These are phyloP conservation scores for Pugionium cornutum DNA, from an alignment of 345 rosid species.

Conservation along the genomic window DNA sequence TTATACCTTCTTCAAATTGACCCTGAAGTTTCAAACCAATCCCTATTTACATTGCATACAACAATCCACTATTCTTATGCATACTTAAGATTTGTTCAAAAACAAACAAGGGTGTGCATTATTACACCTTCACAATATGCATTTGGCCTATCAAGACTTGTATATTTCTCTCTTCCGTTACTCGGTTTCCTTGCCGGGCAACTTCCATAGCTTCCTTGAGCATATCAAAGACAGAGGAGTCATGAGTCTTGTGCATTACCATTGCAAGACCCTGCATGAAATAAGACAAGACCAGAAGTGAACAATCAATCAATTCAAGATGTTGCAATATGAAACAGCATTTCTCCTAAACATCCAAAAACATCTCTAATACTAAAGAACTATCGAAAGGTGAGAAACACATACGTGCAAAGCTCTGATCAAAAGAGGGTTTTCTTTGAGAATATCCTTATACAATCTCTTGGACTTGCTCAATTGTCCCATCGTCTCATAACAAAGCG, in stretches of 20 bases:
- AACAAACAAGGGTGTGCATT: no score
- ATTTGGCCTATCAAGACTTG: conserved; percentile 81
- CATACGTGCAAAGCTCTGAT: conserved; percentile 90
- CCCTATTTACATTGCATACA: not conserved
- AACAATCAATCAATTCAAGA: no score
- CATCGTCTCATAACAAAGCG: conserved; percentile 79
- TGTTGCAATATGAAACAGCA: no score
- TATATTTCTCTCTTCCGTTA: conserved; percentile 84
- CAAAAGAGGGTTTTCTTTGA: conserved; percentile 71
- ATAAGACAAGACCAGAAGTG: not conserved
- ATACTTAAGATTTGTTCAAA: no score
- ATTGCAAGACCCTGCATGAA: conserved; percentile 72
- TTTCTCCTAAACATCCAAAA: conserved; percentile 5
- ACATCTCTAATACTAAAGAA: no score
- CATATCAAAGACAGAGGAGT: conserved; percentile 81
- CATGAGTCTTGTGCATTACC: conserved; percentile 86
- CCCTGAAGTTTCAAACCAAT: conserved; percentile 54
- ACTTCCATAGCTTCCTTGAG: conserved; percentile 65
- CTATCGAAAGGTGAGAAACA: not conserved
- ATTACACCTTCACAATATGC: conserved; percentile 67
- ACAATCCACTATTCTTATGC: no score
- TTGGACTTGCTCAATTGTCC: conserved; percentile 68
- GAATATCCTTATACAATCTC: conserved; percentile 61
- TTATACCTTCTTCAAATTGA: conserved; percentile 66
- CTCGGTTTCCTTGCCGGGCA: conserved; percentile 54